Evolutionary conservation across 2,329 filamentous ascomycete species (phyloP).

Genomic region (Camptophora hylomeconis): DNA sequence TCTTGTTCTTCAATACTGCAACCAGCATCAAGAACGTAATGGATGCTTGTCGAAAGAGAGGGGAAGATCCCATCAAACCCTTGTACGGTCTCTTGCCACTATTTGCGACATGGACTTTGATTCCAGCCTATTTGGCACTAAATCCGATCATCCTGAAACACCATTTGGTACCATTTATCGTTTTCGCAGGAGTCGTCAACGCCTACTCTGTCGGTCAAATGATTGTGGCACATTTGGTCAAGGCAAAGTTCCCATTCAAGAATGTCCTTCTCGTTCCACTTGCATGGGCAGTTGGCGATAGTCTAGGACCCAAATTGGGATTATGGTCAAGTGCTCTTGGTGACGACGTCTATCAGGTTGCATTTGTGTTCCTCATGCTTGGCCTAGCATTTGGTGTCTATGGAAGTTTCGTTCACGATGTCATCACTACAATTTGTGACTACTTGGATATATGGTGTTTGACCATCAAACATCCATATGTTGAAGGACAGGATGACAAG

Average conservation of each 20-base stretch:
- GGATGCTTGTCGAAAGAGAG: slow-evolving; percentile 61
- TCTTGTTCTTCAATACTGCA: slow-evolving; percentile 75
- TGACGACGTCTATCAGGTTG: slow-evolving; percentile 71
- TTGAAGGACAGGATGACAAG: slow-evolving; percentile 22
- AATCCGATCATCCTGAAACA: slow-evolving; percentile 71
- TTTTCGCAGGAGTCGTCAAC: slow-evolving; percentile 83
- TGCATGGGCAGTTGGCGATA: slow-evolving; percentile 65
- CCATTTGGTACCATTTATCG: slow-evolving; percentile 76
- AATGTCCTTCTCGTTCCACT: slow-evolving; percentile 76
- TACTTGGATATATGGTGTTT: slow-evolving; percentile 97
- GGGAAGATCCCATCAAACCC: slow-evolving; percentile 48
- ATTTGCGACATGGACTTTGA: slow-evolving; percentile 61
- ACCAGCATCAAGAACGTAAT: slow-evolving; percentile 68
- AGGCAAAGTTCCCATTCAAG: slow-evolving; percentile 76
- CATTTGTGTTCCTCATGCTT: slow-evolving; percentile 79
- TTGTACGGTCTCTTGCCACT: slow-evolving; percentile 77
- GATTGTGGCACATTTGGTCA: slow-evolving; percentile 85
- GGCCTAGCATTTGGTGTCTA: slow-evolving; percentile 83
- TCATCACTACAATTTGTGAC: slow-evolving; percentile 95
- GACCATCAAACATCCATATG: slow-evolving; percentile 75
- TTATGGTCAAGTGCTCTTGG: slow-evolving; percentile 68
- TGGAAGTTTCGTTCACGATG: slow-evolving; percentile 88
- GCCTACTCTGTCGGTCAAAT: slow-evolving; percentile 93
- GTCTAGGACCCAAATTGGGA: slow-evolving; percentile 55
- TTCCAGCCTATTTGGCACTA: slow-evolving; percentile 67